Evolutionary conservation across 306 rosid genomes (phyloP), one percentile per base, ranked within the genome.

Genomic region (Inga leiocalycina): DNA sequence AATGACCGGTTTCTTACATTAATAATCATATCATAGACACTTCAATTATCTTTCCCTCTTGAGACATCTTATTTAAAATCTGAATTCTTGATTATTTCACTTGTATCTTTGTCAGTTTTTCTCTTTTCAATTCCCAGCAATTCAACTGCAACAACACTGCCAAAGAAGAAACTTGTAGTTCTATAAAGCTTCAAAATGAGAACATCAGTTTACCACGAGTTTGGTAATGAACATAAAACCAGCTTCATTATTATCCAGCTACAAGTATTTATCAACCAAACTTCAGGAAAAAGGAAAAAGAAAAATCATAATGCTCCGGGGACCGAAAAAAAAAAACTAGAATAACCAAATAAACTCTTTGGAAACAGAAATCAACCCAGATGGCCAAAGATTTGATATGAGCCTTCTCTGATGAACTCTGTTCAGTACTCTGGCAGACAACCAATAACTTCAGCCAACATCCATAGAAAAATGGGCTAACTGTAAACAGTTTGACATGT

Each of bases 381-480:
- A 35, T n/a, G 54, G 75, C 54, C 54, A 72, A 46, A 72, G 39
- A 72, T 12, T 32, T 2, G 54, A 2, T 10, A 56, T 8, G 75
- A n/a, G 56, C 35, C 57, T 77, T 81, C 24, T 54, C 13, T 15
- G 79, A 76, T 46, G 52, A 85, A 77, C 59, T 44, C 59, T 74
- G 88, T 80, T 86, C 10, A 34, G 66, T 17, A 52, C 32, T 34
- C 45, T 75, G 20, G 66, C 44, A 16, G 64, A 27, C 17, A 51
- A 32, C 49, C 92, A 27, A 45, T 76, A 84, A 66, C 37, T 48
- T 74, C 65, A 76, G 62, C 68, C 88, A 52, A 54, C 68, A 84
- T 77, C 87, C 67, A 67, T 15, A 57, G 12, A 46, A 85, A 44
- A 80, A 68, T 27, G 66, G 65, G 24, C 71, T 46, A 84, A 54